Conservation (phyloP, 2,329 filamentous ascomycete species). For the Botrytis galanthina region DNA sequence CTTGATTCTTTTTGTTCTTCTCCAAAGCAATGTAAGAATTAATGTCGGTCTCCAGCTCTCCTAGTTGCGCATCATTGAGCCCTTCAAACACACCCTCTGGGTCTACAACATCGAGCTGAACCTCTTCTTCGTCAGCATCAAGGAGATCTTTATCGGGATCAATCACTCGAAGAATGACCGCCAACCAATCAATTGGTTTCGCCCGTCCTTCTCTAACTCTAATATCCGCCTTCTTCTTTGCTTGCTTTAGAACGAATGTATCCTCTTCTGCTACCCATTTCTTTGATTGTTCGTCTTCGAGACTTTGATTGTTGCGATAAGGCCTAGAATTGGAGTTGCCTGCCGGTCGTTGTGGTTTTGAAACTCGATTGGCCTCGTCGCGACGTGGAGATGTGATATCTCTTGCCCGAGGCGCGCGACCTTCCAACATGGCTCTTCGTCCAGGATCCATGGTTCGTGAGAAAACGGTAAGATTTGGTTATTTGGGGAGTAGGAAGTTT, state of each 20-base stretch:
- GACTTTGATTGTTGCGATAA: conserved; percentile 32
- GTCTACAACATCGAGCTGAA: conserved; percentile 71
- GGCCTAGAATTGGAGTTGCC: conserved; percentile 34
- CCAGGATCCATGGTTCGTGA: conserved; percentile 34
- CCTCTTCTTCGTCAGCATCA: conserved; percentile 73
- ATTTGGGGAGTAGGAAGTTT: background rate
- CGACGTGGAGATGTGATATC: conserved; percentile 56
- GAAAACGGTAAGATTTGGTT: background rate
- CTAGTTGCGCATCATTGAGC: conserved; percentile 64
- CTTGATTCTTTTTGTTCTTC: conserved; percentile 70
- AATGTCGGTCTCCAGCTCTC: conserved; percentile 80
- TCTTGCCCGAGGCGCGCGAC: conserved; percentile 43
- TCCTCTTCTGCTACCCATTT: conserved; percentile 94
- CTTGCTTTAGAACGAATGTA: conserved; percentile 90
- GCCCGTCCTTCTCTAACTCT: conserved; percentile 88
- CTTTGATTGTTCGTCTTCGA: conserved; percentile 69
- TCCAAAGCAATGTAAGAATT: conserved; percentile 77
- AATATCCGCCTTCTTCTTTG: conserved; percentile 97
- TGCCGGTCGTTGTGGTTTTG: conserved; percentile 45
- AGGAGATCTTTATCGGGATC: conserved; percentile 82
- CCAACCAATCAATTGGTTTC: conserved; percentile 89
- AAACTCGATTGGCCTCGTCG: conserved; percentile 55
- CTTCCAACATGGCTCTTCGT: conserved; percentile 35
- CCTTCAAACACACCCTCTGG: conserved; percentile 79
- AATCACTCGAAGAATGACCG: conserved; percentile 84